Conservation (phyloP, 768 basidiomycete species). For the Neoboletus magnificus region DNA sequence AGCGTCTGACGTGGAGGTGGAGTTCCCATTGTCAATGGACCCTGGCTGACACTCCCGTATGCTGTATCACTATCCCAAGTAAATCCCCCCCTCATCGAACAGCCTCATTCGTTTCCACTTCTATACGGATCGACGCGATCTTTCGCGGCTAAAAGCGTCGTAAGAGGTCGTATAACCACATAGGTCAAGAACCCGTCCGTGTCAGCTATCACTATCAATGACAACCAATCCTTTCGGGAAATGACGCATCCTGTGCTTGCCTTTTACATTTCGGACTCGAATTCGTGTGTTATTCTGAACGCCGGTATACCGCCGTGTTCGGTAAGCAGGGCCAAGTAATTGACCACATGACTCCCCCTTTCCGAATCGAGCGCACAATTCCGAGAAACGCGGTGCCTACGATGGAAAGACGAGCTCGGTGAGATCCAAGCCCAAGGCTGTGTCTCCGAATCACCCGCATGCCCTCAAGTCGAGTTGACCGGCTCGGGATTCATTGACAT, state of each 20-base stretch:
- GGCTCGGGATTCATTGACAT: background rate
- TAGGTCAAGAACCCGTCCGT: background rate
- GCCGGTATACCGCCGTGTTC: background rate
- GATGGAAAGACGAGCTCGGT: background rate
- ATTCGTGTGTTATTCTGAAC: background rate
- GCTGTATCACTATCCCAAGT: background rate
- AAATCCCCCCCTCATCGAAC: background rate
- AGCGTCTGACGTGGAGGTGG: background rate
- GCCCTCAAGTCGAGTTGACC: background rate
- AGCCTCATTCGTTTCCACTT: background rate
- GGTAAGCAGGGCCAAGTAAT: background rate
- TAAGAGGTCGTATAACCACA: background rate
- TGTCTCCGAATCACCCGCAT: background rate
- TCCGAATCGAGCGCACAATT: background rate
- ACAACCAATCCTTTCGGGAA: background rate
- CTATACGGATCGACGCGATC: background rate
- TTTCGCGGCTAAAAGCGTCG: background rate
- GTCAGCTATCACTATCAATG: background rate
- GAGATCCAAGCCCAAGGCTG: background rate
- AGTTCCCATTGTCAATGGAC: background rate
- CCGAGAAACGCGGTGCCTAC: constrained; percentile 6
- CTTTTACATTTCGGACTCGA: background rate
- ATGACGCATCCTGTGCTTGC: background rate
- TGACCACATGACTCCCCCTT: background rate
- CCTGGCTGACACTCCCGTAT: background rate